These are phyloP conservation scores for Croton setiger DNA, from an alignment of 441 rosid species.

Conservation along the genomic window DNA sequence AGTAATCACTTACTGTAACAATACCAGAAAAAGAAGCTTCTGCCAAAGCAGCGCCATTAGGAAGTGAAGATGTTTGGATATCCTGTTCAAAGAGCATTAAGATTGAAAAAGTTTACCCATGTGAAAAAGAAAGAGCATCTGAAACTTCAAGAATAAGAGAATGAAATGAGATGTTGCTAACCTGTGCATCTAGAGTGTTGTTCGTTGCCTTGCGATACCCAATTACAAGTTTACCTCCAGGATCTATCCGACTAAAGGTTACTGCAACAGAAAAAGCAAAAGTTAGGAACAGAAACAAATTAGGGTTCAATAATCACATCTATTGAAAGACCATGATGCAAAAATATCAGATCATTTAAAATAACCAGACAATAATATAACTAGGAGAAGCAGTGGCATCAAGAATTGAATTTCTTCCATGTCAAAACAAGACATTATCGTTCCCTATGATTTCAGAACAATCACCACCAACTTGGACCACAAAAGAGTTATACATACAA, in stretches of 20 bases:
- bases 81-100: conserved; percentile 41
- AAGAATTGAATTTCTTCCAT: too few species aligned
- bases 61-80: conserved; percentile 34
- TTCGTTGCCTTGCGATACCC: conserved; percentile 78
- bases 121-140: neutral
- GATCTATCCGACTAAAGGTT: conserved; percentile 82
- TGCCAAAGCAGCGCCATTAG: conserved; percentile 41
- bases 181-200: conserved; percentile 50
- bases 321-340: neutral
- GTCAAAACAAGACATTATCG: too few species aligned
- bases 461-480: too few species aligned
- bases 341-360: neutral
- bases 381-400: neutral
- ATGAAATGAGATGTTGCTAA: conserved; percentile 23
- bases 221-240: conserved; percentile 78
- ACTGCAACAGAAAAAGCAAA: conserved; percentile 42
- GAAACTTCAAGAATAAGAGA: conserved; percentile 9
- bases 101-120: conserved; percentile 10
- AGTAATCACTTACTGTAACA: conserved; percentile 40
- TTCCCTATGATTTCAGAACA: too few species aligned
- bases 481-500: too few species aligned
- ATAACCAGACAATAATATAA: neutral
- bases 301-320: conserved; percentile 9
- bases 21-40: conserved; percentile 56
- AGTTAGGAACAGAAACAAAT: conserved; percentile 18